phyloP scores from a whole-genome alignment of 345 rosid species.

The Chamaenerion angustifolium region DNA sequence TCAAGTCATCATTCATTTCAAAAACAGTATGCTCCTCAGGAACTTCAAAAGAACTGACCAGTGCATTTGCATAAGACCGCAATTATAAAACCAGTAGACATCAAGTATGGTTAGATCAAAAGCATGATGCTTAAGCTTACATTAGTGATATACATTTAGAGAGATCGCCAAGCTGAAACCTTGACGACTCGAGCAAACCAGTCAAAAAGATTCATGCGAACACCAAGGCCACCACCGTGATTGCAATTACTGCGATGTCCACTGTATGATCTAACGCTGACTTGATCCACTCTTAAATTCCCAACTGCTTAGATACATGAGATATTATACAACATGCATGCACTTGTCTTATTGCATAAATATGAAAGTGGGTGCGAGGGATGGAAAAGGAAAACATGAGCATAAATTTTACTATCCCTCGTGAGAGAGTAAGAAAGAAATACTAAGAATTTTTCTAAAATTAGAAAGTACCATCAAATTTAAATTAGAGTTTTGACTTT shows the following conservation, averaged over 20 bases:
- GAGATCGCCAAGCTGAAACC: slow-evolving; percentile 22
- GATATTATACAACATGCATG: no score
- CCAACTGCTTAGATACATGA: slow-evolving; percentile 9
- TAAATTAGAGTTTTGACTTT: no score
- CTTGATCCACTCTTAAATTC: slow-evolving; percentile 13
- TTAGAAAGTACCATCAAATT: no score
- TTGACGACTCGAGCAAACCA: slow-evolving; percentile 61
- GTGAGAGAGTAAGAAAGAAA: no score
- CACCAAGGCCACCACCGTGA: slow-evolving; percentile 41
- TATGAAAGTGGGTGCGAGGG: no score
- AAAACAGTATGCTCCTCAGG: slow-evolving; percentile 76
- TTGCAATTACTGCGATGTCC: slow-evolving; percentile 20
- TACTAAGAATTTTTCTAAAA: no score
- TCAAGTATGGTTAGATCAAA: slow-evolving; percentile 2
- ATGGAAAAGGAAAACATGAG: no score
- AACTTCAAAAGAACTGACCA: slow-evolving; percentile 57
- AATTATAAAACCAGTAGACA: slow-evolving; percentile 9
- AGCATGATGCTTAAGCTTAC: neutral
- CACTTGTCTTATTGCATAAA: no score
- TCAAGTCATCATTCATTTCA: slow-evolving; percentile 74
- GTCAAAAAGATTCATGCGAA: slow-evolving; percentile 58
- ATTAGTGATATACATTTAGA: neutral
- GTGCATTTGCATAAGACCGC: slow-evolving; percentile 69
- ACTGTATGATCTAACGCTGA: slow-evolving; percentile 11
- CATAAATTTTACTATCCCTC: no score